Evolutionary conservation across 1,284 basidiomycete species (phyloP), one percentile per base, ranked within the genome.

Genomic region (Psilocybe mexicana): DNA sequence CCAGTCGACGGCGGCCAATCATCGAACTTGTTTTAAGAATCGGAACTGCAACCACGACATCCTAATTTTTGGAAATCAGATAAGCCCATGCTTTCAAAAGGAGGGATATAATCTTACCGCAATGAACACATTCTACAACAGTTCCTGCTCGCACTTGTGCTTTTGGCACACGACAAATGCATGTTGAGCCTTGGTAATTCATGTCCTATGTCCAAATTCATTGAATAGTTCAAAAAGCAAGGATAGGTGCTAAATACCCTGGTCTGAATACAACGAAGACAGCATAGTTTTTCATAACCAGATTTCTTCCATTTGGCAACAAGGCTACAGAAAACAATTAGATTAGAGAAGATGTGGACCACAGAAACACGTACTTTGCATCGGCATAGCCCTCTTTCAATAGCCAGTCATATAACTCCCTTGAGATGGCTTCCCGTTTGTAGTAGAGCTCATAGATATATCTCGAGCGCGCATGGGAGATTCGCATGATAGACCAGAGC

Each of bases 241-340:
- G 4, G 30, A 8, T 42, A 52, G 28, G 7, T 46, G 71, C 42
- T 5, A 67, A 83, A 58, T 65, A 92, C 94, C 74, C 86, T 86
- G 2, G 94, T 94, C 76, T 98, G 96, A 57, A 99, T 98, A 76
- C 97, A 99, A 50, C 97, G 82, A 50, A 98, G 79, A 71, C 97
- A 99, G 73, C 97, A 99, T 36, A 99, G 80, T 71, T 98, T 98
- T 76, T 99, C 97, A 73, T 99, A 99, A 2, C 97, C 97, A 8
- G 92, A 79, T 76, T 98, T 97, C 81, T 99, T 99, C 97, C 97
- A 99, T 74, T 99, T 99, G 33, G 97, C 97, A 73, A 99, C 94
- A 72, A 99, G 78, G 69, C 96, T 98, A 57, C 18, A 30, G 18
- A 49, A 28, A 38, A 49, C 28, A 43, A 45, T 46, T 18, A 59